Base-by-base conservation (phyloP, 2,329 filamentous ascomycete species). In the Albifimbria verrucaria region DNA sequence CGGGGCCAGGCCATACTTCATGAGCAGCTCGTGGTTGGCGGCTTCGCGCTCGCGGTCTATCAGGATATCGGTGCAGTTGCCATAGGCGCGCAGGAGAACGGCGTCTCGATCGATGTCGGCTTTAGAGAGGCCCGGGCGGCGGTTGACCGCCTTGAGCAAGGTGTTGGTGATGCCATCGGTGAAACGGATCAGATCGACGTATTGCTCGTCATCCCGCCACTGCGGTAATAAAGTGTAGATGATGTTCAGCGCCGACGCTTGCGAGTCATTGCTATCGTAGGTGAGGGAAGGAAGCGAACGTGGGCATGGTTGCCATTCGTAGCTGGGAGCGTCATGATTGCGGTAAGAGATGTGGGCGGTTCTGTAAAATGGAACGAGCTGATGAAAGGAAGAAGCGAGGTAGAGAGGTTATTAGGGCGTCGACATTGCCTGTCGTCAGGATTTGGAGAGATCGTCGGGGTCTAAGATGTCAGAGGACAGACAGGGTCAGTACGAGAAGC, bases 151-250 rank as follows among this genome's bases (percentile, higher is more conserved):
- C 70, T 92, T 92, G 58, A 92, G 78, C 48, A 93, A 77, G 48
- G 92, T 97, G 74, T 99, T 99, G 60, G 94, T 99, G 74, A 97
- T 99, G 67, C 94, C 94, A 66, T 99, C 94, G 39, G 92, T 99
- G 77, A 97, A 99, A 59, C 89, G 87, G 60, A 91, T 81, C 67
- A 97, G 90, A 65, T 94, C 86, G 63, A 99, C 81, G 43, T 87
- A 82, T 53, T 89, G 88, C 59, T 86, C 84, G 32, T 82, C 77
- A 47, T 81, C 80, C 60, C 85, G 80, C 94, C 94, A 99, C 63
- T 95, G 85, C 11, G 92, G 92, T 55, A 87, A 83, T 56, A 97
- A 78, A 24, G 89, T 82, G 61, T 91, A 78, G 64, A 97, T 86
- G 58, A 99, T 83, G 58, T 82, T 82, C 56, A 89, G 78, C 50